Percentiles rank a stretch among this genome's conserved stretches.
Conservation (phyloP, 305 asterid genomes). For the Fraxinus nigra region DNA sequence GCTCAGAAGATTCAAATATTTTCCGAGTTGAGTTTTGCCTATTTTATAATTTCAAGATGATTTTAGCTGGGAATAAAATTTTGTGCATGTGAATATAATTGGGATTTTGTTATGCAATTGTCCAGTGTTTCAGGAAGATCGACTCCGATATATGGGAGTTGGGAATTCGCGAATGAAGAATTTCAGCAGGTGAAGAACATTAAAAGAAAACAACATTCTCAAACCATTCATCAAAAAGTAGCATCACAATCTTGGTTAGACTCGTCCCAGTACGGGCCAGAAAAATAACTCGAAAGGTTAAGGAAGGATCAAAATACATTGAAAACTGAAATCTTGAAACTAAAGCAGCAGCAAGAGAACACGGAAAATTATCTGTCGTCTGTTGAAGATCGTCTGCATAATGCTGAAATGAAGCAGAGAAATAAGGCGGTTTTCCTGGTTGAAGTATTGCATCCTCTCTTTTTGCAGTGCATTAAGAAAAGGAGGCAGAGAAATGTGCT, state of each 20-base stretch:
- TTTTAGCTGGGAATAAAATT: not conserved
- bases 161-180: constrained; percentile 56
- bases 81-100: not conserved
- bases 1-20: not conserved
- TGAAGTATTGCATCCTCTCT: constrained; percentile 30
- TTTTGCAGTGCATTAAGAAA: constrained; percentile 24
- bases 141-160: constrained; percentile 86
- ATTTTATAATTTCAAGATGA: not conserved
- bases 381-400: constrained; percentile 29
- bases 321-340: constrained; percentile 40
- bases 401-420: constrained; percentile 25
- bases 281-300: constrained; percentile 44
- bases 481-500: constrained; percentile 16
- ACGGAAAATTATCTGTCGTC: constrained; percentile 34
- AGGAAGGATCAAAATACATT: constrained; percentile 36
- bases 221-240: constrained; percentile 19
- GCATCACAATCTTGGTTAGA: constrained; percentile 28
- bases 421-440: constrained; percentile 27
- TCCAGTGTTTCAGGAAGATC: constrained; percentile 66
- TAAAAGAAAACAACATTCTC: constrained; percentile 58
- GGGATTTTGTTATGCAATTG: not conserved
- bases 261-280: constrained; percentile 18
- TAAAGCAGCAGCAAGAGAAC: constrained; percentile 54
- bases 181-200: constrained; percentile 65
- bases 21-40: not conserved